Percentiles rank a stretch among this genome's conserved stretches.
Evolutionary conservation across 2,329 filamentous ascomycete species (phyloP).

Genomic region (Emydomyces testavorans): DNA sequence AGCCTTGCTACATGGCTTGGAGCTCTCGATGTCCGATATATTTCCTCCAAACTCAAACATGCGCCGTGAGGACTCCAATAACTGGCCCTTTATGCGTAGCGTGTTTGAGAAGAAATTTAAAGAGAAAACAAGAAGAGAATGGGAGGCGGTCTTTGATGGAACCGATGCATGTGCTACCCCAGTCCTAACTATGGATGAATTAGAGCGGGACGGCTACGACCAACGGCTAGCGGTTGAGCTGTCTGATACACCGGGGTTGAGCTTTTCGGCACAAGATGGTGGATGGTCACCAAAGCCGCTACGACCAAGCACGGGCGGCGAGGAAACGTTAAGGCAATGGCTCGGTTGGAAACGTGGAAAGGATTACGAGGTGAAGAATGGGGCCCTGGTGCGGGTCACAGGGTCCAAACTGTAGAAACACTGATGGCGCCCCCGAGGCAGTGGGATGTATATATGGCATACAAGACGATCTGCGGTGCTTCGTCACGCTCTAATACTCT

Average conservation of each 20-base stretch:
- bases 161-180: constrained; percentile 91
- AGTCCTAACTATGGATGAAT: constrained; percentile 62
- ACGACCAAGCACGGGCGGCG: constrained; percentile 58
- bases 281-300: constrained; percentile 55
- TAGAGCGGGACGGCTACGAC: constrained; percentile 48
- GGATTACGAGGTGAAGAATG: constrained; percentile 57
- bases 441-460: no score
- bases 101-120: constrained; percentile 56
- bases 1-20: constrained; percentile 55
- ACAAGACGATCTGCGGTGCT: no score
- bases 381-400: constrained; percentile 47
- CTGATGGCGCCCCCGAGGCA: no score
- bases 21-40: constrained; percentile 39
- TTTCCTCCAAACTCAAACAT: constrained; percentile 39
- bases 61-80: constrained; percentile 46
- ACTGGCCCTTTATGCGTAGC: constrained; percentile 56
- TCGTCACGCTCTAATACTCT: no score
- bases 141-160: constrained; percentile 77
- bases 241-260: constrained; percentile 55
- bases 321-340: constrained; percentile 59
- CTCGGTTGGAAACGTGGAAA: constrained; percentile 61
- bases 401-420: constrained; percentile 17
- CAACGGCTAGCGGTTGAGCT: constrained; percentile 42
- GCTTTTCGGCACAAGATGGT: constrained; percentile 47
- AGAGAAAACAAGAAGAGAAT: constrained; percentile 59